phyloP scores from a whole-genome alignment of 805 yeast species.

The Schizosaccharomyces osmophilus region DNA sequence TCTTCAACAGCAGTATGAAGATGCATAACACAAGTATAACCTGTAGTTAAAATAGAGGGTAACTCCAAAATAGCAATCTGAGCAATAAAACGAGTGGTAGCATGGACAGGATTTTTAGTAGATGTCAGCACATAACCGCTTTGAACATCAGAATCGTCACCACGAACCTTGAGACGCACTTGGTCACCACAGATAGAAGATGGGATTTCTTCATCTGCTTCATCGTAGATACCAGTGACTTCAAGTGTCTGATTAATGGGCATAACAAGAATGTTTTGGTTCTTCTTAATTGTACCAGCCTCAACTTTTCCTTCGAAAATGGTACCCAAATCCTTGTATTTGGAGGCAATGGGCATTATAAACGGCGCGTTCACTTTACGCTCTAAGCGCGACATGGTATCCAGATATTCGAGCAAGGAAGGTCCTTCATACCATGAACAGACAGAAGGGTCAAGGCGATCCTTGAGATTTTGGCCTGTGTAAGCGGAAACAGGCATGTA shows the following conservation, averaged over 20 bases:
- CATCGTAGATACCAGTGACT: conserved; percentile 69
- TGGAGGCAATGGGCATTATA: conserved; percentile 86
- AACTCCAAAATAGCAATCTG: conserved; percentile 92
- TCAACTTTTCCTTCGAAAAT: conserved; percentile 96
- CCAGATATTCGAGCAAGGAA: conserved; percentile 70
- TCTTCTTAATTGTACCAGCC: conserved; percentile 76
- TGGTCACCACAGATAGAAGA: conserved; percentile 91
- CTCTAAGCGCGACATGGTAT: conserved; percentile 51
- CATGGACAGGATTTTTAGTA: conserved; percentile 64
- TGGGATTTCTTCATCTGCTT: conserved; percentile 82
- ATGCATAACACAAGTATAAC: conserved; percentile 96
- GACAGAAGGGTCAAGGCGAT: conserved; percentile 39
- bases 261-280: conserved; percentile 56
- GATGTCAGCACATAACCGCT: conserved; percentile 83
- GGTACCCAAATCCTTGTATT: conserved; percentile 92
- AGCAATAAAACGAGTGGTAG: conserved; percentile 78
- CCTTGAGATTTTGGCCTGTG: conserved; percentile 92
- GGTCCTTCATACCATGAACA: conserved; percentile 95
- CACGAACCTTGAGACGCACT: conserved; percentile 75
- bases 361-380: conserved; percentile 86
- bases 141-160: conserved; percentile 68
- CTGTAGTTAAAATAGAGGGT: conserved; percentile 79
- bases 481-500: conserved; percentile 96
- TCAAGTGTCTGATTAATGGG: conserved; percentile 73
- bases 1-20: conserved; percentile 96